Percentiles rank a stretch among this genome's conserved stretches.
Evolutionary conservation across 441 rosid genomes (phyloP).

Genomic region (Populus hybrid): DNA sequence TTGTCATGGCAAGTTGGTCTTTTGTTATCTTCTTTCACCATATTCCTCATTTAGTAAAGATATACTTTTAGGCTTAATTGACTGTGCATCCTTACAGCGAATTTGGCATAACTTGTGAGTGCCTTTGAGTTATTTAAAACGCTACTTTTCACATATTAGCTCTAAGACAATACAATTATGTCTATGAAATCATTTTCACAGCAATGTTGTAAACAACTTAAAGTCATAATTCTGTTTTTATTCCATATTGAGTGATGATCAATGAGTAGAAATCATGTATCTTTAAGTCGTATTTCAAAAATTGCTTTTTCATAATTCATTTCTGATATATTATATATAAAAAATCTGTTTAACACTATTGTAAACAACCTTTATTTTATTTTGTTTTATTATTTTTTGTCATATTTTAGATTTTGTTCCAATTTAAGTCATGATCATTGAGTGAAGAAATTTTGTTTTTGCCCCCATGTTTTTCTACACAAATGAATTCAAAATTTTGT

Average conservation of each 20-base stretch:
- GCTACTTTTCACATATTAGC: neutral
- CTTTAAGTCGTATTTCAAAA: neutral
- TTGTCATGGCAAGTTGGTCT: neutral
- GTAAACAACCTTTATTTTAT: neutral
- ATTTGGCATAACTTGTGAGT: neutral
- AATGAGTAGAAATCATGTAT: neutral
- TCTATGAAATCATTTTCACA: neutral
- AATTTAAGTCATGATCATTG: neutral
- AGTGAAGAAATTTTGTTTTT: neutral
- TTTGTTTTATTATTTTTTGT: neutral
- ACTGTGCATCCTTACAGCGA: neutral
- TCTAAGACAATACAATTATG: neutral
- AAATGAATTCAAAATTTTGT: neutral
- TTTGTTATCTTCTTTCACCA: neutral
- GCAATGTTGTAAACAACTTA: neutral
- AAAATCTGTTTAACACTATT: neutral
- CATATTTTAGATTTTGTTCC: neutral
- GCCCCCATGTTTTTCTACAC: neutral
- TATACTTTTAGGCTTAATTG: neutral
- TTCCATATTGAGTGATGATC: neutral
- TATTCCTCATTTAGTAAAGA: neutral
- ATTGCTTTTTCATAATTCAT: neutral
- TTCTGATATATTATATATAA: neutral
- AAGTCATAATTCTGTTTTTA: neutral
- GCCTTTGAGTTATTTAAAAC: too few relatives aligned